These are phyloP conservation scores for Microbotryomycetes sp. DNA, from an alignment of 1,284 basidiomycete species.

Conservation along the genomic window DNA sequence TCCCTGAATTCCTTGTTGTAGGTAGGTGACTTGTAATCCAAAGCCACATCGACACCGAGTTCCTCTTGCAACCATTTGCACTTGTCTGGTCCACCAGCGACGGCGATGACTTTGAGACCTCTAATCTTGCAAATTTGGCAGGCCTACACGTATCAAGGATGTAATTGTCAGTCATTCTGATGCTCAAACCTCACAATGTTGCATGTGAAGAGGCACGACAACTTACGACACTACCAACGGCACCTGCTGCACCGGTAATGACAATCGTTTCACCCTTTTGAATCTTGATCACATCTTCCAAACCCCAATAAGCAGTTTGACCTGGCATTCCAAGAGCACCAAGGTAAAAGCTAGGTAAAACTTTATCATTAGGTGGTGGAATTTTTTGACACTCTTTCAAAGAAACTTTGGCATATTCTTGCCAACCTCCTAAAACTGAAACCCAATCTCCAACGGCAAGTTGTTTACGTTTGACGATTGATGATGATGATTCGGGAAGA, in stretches of 20 bases:
- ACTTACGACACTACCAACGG: conserved; percentile 54
- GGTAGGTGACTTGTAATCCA: conserved; percentile 72
- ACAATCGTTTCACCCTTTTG: conserved; percentile 76
- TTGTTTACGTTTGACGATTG: neutral
- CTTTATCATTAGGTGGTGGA: conserved; percentile 3
- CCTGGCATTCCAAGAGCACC: conserved; percentile 40
- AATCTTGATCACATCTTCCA: conserved; percentile 67
- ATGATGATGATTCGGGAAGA: neutral
- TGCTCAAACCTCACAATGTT: neutral
- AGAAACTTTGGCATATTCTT: conserved; percentile 28
- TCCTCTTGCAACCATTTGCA: conserved; percentile 73
- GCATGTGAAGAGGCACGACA: neutral
- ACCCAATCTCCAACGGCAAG: conserved; percentile 29
- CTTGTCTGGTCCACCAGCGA: conserved; percentile 72
- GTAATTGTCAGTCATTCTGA: neutral
- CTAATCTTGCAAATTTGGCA: conserved; percentile 42
- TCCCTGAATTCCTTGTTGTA: conserved; percentile 59
- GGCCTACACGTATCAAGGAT: conserved; percentile 16
- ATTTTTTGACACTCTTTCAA: conserved; percentile 30
- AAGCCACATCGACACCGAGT: conserved; percentile 68
- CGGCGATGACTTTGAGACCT: conserved; percentile 66
- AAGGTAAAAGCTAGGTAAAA: conserved; percentile 33
- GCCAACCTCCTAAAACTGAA: conserved; percentile 23
- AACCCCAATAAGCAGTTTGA: conserved; percentile 54
- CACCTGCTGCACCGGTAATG: conserved; percentile 83